Conservation (phyloP, 305 asterid genomes). For the Fraxinus sp. region DNA sequence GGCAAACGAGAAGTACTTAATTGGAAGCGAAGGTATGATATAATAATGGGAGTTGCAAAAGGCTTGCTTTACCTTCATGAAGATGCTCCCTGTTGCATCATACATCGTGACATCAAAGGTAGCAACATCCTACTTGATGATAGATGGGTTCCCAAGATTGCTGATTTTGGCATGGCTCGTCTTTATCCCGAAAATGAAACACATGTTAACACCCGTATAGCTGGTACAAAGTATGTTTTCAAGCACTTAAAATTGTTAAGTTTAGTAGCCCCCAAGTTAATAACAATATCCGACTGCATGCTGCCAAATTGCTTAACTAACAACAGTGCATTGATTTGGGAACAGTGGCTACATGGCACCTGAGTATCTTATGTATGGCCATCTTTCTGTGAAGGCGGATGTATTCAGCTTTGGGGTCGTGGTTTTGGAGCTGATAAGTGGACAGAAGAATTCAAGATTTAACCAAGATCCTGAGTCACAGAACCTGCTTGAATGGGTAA, state of each 20-base stretch:
- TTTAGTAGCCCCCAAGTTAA: background rate
- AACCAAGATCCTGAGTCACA: constrained; percentile 60
- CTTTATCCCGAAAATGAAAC: constrained; percentile 76
- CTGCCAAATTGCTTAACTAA: background rate
- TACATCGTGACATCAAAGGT: constrained; percentile 91
- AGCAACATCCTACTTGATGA: constrained; percentile 95
- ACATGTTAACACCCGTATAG: constrained; percentile 77
- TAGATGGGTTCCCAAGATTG: constrained; percentile 90
- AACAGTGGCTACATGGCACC: constrained; percentile 99
- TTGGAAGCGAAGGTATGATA: constrained; percentile 81
- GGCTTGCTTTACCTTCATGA: constrained; percentile 93
- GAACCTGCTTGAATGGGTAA: constrained; percentile 81
- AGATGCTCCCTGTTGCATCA: constrained; percentile 69
- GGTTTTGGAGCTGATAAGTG: constrained; percentile 86
- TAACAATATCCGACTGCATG: background rate
- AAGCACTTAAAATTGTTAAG: background rate
- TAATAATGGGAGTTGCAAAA: constrained; percentile 75
- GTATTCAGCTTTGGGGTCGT: constrained; percentile 94
- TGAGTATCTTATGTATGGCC: constrained; percentile 79
- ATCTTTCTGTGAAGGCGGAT: constrained; percentile 72
- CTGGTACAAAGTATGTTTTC: constrained; percentile 78
- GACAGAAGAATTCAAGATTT: constrained; percentile 76
- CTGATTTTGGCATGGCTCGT: constrained; percentile 96
- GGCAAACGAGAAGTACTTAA: constrained; percentile 47
- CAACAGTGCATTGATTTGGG: constrained; percentile 23